Base-by-base conservation (phyloP, 768 basidiomycete species). In the Lepiota venenata region DNA sequence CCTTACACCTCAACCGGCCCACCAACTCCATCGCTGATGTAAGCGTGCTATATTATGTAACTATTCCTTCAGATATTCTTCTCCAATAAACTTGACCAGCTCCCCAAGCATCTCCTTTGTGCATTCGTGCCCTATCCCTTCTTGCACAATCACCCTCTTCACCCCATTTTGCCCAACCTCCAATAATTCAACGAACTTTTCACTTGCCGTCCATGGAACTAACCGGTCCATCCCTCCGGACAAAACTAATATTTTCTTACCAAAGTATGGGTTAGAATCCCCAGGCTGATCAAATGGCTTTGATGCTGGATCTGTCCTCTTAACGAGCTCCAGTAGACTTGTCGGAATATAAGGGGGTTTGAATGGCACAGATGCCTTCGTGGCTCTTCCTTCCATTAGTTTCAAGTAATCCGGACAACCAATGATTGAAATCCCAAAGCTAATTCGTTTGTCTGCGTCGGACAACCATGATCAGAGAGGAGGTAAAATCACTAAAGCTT, bases 211-310 rank as follows among this genome's bases (percentile, higher is more conserved):
- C 78, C 82, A 84, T 10, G 88, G 89, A 15, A 93, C 91, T 14
- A 88, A 61, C 40, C 62, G 68, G 66, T 94, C 91, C 18, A 69
- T 74, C 52, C 60, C 78, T 0, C 91, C 91, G 0, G 84, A 83
- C 3, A 94, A 66, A 2, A 88, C 83, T 4, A 94, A 74, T 12
- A 94, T 75, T 61, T 82, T 82, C 72, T 91, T 92, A 1, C 82
- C 85, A 3, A 75, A 55, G 65, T 88, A 92, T 1, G 85, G 82
- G 58, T 87, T 87, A 9, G 65, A 48, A 1, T 48, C 56, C 32
- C 71, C 75, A 1, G 53, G 56, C 16, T 73, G 66, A 11, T 69
- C 61, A 57, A 75, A 81, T 4, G 80, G 69, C 36, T 72, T 68
- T 2, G 64, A 66, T 2, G 67, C 74, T 0, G 84, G 81, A 58